A percentile compares a stretch with the other conserved stretches of the same genome.
phyloP scores from a whole-genome alignment of 441 rosid species.

The Syzygium syzygioides region DNA sequence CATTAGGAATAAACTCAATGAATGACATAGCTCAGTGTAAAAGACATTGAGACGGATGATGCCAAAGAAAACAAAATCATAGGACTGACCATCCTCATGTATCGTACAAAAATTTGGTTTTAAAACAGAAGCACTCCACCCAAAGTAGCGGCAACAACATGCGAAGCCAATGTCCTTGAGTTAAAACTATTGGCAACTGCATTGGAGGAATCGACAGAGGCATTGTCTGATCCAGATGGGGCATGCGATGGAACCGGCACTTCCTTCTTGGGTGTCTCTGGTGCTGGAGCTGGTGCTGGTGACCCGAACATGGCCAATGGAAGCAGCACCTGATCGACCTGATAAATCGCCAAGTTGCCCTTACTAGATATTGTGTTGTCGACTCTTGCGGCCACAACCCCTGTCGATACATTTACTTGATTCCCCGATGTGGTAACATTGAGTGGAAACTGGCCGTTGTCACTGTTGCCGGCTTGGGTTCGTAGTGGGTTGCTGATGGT shows the following conservation, averaged over 20 bases:
- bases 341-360: conserved; percentile 63
- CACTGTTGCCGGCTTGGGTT: conserved; percentile 74
- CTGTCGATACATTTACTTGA: conserved; percentile 76
- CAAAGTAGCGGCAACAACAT: background rate
- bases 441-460: conserved; percentile 49
- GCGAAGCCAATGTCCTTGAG: background rate
- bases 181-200: conserved; percentile 15
- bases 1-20: background rate
- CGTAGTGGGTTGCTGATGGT: conserved; percentile 82
- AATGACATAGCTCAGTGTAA: background rate
- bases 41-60: background rate
- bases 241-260: conserved; percentile 26
- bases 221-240: conserved; percentile 41
- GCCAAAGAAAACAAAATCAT: background rate
- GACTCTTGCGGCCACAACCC: conserved; percentile 61
- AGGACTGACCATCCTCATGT: background rate
- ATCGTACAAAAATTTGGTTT: background rate
- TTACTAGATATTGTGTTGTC: conserved; percentile 51
- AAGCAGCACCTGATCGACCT: conserved; percentile 71
- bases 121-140: background rate
- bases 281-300: conserved; percentile 44
- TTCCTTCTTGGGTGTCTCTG: conserved; percentile 43
- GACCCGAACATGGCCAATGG: conserved; percentile 59
- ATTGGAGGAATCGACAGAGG: conserved; percentile 32
- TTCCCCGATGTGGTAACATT: conserved; percentile 77